Conservation (phyloP, 1,284 basidiomycete genomes). For the Mycena sp. region DNA sequence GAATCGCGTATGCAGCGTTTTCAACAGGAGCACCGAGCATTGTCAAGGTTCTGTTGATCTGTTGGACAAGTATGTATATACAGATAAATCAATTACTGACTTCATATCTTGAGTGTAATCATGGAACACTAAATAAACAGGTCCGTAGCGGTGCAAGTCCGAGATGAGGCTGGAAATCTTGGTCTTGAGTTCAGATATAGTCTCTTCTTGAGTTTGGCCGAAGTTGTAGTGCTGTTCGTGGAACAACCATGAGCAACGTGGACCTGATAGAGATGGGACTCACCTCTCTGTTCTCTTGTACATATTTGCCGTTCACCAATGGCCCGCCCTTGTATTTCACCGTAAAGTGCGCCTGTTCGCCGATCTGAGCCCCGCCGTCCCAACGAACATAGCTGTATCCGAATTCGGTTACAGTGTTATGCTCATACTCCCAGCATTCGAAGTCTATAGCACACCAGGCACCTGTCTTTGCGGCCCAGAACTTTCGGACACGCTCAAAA, state of each 20-base stretch:
- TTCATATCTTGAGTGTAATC: constrained; percentile 79
- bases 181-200: constrained; percentile 57
- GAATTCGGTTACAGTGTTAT: constrained; percentile 76
- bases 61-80: neutral
- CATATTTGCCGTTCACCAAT: constrained; percentile 69
- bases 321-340: constrained; percentile 64
- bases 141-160: constrained; percentile 54
- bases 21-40: constrained; percentile 61
- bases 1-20: constrained; percentile 63
- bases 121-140: constrained; percentile 85
- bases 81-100: constrained; percentile 45
- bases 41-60: constrained; percentile 59
- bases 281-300: constrained; percentile 61
- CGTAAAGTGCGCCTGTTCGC: constrained; percentile 68
- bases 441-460: constrained; percentile 83
- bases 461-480: constrained; percentile 68
- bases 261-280: neutral
- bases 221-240: constrained; percentile 37
- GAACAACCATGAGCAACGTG: neutral
- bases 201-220: constrained; percentile 64
- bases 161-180: constrained; percentile 62
- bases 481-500: constrained; percentile 73
- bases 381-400: constrained; percentile 73
- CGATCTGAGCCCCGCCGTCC: constrained; percentile 57
- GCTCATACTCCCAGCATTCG: constrained; percentile 82